Conservation (phyloP, 371 early-diverging fungal species). For the Zopfochytrium polystomum region DNA sequence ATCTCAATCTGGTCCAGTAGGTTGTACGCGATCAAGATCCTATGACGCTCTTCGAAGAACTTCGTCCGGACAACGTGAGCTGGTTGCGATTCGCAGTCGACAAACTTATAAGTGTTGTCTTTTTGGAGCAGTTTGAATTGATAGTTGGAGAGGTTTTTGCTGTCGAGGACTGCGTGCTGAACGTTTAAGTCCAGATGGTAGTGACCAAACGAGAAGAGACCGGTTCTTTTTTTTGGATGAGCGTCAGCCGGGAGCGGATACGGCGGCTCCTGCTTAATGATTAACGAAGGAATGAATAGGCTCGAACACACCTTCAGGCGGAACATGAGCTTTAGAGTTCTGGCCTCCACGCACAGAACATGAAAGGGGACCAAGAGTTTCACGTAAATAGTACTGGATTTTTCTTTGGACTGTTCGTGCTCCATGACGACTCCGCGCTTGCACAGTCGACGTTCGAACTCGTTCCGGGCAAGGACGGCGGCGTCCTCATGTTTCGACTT, state of each 20-base stretch:
- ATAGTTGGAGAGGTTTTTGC: neutral
- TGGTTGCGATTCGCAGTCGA: neutral
- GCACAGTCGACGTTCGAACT: conserved; percentile 7
- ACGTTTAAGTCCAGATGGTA: conserved; percentile 13
- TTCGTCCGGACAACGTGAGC: conserved; percentile 5
- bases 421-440: conserved; percentile 11
- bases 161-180: conserved; percentile 8
- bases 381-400: neutral
- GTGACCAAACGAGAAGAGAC: neutral
- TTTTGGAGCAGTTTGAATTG: neutral
- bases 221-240: conserved; percentile 3
- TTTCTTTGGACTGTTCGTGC: conserved; percentile 5
- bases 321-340: conserved; percentile 1
- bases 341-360: conserved; percentile 6
- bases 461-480: neutral
- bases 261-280: neutral
- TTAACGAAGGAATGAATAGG: neutral
- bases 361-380: conserved; percentile 14
- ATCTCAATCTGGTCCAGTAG: neutral
- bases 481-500: neutral
- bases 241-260: conserved; percentile 11
- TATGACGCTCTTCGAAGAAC: conserved; percentile 15
- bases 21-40: conserved; percentile 13
- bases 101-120: neutral
- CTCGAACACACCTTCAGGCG: neutral